Evolutionary conservation across 75 land plant species (phyloP), one percentile per base, ranked within the genome.

Genomic region (Pseudotsuga menziesii): DNA sequence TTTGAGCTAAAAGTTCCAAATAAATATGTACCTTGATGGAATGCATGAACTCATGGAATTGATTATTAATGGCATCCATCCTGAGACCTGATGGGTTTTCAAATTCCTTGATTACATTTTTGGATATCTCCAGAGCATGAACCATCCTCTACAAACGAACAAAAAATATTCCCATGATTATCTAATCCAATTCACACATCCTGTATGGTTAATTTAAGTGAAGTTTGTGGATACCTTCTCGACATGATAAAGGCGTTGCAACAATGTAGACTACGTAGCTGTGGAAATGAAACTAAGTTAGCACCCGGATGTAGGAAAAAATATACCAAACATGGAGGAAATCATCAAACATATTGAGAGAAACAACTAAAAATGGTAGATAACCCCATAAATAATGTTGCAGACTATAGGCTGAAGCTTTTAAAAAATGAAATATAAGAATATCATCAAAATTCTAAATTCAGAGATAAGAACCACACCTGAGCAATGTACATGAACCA

Each of bases 401-500:
- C 44, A 27, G 48, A 27, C 3, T 25, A 4, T 27, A 44, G 57
- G 9, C 6, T 15, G 67, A 26, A 75, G 25, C 4, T 19, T 36
- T 32, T 36, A 29, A 19, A 32, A 59, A 23, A n/a, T 23, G 35
- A 15, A 23, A 62, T 2, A 7, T 9, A 17, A n/a, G 36, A 15
- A 17, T 4, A 17, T 2, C 13, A 36, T 4, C 1, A 2, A 22
- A 11, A 22, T 22, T 19, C 4, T 16, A 22, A 11, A 22, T 22
- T 29, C 3, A n/a, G 72, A 7, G 72, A 32, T 12, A 36, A 9
- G 52, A 27, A 26, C n/a, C 78, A 59, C 93, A 92, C 94, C 94
- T 94, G 98, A 79, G 90, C 97, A 52, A 81, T 82, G 85, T 89
- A 95, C 98, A 95, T 95, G 83, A 92, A 90, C 6, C 98, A 81